Base-by-base conservation (phyloP, 371 early-diverging fungal genomes). In the Lichtheimia hyalospora region DNA sequence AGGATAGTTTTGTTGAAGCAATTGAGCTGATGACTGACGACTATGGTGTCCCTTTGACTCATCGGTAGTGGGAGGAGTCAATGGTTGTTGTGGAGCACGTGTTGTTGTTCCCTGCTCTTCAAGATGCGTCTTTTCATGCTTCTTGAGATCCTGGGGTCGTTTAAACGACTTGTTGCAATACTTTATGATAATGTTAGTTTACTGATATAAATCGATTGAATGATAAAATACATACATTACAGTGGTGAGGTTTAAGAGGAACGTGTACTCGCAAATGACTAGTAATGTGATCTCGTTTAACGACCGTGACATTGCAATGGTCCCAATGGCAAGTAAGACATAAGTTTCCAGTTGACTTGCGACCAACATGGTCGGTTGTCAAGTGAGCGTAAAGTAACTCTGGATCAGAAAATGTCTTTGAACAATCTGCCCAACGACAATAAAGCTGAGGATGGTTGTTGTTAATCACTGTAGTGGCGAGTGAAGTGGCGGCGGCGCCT, bases 211-310 rank as follows among this genome's bases (percentile, higher is more conserved):
- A 0, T n/a, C 5, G 3, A 40, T 12, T n/a, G 20, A 15, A 8
- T 3, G 12, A 34, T 16, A 57, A 40, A 27, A 16, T 13, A 61
- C 57, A 54, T 82, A 87, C 85, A 58, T 66, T 68, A 71, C 97
- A 97, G 42, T 68, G 77, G 74, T 92, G 86, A 14, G 96, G 96
- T 71, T 94, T 95, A 43, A 93, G 84, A 10, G 94, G 88, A 20
- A 97, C 86, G 69, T 97, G 97, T 18, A 94, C 91, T 55, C 95
- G 81, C 54, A 96, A 70, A 67, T 97, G 97, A 18, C 92, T 92
- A 14, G 95, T 96, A 58, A 96, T 90, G 69, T 97, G 97, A 76
- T 97, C 96, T 66, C 97, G 76, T 77, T 96, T 97, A 24, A 82
- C 71, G 18, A 89, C 87, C 24, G 76, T 75, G 28, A 88, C 84